Evolutionary conservation across 371 early-diverging fungal species (phyloP), one percentile per base, ranked within the genome.

Genomic region (Coemansia sp.): DNA sequence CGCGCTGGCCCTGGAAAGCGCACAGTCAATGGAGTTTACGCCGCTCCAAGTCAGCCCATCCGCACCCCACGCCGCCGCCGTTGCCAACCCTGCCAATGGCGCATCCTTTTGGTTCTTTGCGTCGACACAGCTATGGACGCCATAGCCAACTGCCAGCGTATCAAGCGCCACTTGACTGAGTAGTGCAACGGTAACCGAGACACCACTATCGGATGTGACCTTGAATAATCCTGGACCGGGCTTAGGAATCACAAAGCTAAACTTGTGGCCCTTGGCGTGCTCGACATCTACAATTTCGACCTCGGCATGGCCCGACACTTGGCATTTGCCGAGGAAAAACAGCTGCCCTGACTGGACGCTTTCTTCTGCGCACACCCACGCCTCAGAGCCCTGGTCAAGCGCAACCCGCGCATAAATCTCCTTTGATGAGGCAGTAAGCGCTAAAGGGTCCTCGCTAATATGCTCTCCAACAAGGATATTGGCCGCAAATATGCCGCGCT

Each of bases 161-260:
- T 75, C 72, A 33, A 75, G 58, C 12, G 64, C 68, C 5, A 40
- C 21, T 30, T 72, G 68, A 16, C 52, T 23, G 37, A 75, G 40
- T 16, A 75, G 26, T 44, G 64, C 65, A 7, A 75, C n/a, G 9
- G 57, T 47, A 14, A 68, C 72, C 5, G 72, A 61, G 18, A 39
- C 42, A 1, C 64, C 61, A 37, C 40, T 37, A 9, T 16, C 12
- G 42, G 60, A 30, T 6, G 59, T 20, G 20, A 71, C 51, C 3
- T 33, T 50, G 16, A 42, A 50, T 7, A 75, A 33, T 5, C 77
- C 77, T 1, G 57, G 25, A 9, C 77, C 77, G 2, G 72, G 60
- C 47, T 59, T 71, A 28, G 72, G 77, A 8, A 71, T 58, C n/a
- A 75, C 72, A 68, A 75, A 75, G 72, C 72, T 75, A 48, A 75